Evolutionary conservation across 1,284 basidiomycete genomes (phyloP).

Genomic region (Termitomyces sp.): DNA sequence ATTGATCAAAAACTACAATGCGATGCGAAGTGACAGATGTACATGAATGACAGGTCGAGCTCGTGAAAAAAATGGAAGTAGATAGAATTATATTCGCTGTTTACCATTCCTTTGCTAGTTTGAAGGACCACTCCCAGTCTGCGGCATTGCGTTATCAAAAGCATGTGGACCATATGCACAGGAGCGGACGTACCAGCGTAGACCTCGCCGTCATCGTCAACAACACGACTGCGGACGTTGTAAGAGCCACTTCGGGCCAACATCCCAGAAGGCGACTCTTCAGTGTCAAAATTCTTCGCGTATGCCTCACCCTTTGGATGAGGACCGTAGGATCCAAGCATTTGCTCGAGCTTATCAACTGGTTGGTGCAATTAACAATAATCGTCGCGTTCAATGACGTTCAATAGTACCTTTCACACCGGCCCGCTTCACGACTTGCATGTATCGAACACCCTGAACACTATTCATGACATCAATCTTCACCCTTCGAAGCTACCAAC

Average conservation of each 20-base stretch:
- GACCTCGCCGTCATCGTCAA: slow-evolving; percentile 77
- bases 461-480: slow-evolving; percentile 5
- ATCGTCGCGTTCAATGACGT: not conserved
- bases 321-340: slow-evolving; percentile 86
- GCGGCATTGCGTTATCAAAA: slow-evolving; percentile 6
- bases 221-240: slow-evolving; percentile 70
- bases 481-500: not conserved
- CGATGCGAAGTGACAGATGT: slow-evolving; percentile 9
- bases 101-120: slow-evolving; percentile 78
- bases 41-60: slow-evolving; percentile 9
- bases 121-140: slow-evolving; percentile 85
- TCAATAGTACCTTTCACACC: slow-evolving; percentile 54
- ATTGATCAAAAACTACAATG: slow-evolving; percentile 13
- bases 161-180: not conserved
- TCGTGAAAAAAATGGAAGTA: slow-evolving; percentile 6
- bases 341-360: slow-evolving; percentile 88
- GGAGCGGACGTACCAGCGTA: slow-evolving; percentile 59
- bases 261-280: slow-evolving; percentile 79
- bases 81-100: slow-evolving; percentile 3
- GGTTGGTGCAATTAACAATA: slow-evolving; percentile 1
- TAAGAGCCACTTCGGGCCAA: slow-evolving; percentile 77
- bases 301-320: slow-evolving; percentile 55
- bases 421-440: slow-evolving; percentile 78
- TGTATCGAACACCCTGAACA: slow-evolving; percentile 71
- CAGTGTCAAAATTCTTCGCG: slow-evolving; percentile 68